Base-by-base conservation (phyloP, 2,329 filamentous ascomycete species). In the Helminthosporium solani region DNA sequence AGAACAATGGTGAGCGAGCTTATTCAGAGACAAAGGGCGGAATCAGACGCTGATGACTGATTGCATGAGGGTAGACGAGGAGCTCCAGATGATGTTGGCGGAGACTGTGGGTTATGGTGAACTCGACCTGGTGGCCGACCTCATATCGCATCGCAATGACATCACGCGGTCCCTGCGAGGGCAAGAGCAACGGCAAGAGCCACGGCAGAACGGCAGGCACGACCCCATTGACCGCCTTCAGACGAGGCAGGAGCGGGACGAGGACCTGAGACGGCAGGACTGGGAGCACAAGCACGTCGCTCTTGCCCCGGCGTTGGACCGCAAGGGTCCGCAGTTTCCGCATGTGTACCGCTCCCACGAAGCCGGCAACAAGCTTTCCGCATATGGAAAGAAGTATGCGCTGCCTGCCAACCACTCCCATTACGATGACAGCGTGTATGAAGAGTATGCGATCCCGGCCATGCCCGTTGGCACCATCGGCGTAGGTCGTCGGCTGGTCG, bases 81-180 rank as follows among this genome's bases (percentile, higher is more conserved):
- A 95, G 69, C 75, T 97, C n/a, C 92, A 97, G 68, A 91, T 90
- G 64, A 84, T 86, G 33, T 78, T 99, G 28, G 90, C 88, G 0
- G 94, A 99, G 59, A 82, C 96, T 34, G 78, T 99, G 49, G 94
- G 95, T 0, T 97, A 92, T 61, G 90, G 94, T 58, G 90, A 97
- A 63, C 77, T 99, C 15, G 92, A 99, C 55, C 85, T 99, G 60
- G 86, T 97, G 42, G 91, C 91, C 52, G 89, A 96, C 52, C 75
- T 97, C n/a, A 86, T 97, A 42, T 80, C 84, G 2, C 84, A 92
- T 66, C 83, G 90, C 42, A 75, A 80, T 41, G 81, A 88, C 36
- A 82, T 97, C 35, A 70, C 42, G 4, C 58, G 60, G 16, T 61
- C 67, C 5, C 43, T 65, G 20, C 60, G 56, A 50, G 63, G 57